Conservation (phyloP, 1,139 yeast genomes). For the Suhomyces atakaporum region DNA sequence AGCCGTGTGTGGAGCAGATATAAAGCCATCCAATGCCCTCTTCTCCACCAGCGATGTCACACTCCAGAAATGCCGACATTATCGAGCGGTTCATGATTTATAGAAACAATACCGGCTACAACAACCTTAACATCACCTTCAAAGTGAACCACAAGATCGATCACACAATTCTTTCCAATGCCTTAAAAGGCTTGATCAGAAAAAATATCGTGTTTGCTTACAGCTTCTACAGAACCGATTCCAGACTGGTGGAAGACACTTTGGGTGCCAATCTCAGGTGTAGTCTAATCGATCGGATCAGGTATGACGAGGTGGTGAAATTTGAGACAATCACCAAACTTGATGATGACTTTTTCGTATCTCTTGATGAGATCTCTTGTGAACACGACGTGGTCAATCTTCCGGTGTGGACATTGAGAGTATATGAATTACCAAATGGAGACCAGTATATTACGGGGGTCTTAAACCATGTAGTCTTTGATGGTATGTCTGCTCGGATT, state of each 20-base stretch:
- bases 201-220: background rate
- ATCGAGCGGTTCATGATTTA: background rate
- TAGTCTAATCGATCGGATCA: background rate
- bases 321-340: background rate
- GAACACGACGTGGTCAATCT: background rate
- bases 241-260: background rate
- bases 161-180: background rate
- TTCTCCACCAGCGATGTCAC: no score
- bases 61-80: background rate
- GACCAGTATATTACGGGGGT: slow-evolving; percentile 10
- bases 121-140: background rate
- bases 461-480: slow-evolving; percentile 16
- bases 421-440: slow-evolving; percentile 11
- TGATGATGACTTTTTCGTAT: background rate
- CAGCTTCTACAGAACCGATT: background rate
- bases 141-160: background rate
- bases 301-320: background rate
- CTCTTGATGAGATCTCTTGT: background rate
- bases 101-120: background rate
- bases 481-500: slow-evolving; percentile 15
- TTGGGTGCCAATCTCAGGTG: background rate
- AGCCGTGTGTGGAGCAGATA: no score
- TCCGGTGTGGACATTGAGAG: slow-evolving; percentile 33
- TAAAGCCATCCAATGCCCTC: no score
- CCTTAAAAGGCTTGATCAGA: background rate